Percentiles rank a stretch among this genome's conserved stretches.
Conservation (phyloP, 2,329 filamentous ascomycete species). For the Ceratocystis diversiconidia region DNA sequence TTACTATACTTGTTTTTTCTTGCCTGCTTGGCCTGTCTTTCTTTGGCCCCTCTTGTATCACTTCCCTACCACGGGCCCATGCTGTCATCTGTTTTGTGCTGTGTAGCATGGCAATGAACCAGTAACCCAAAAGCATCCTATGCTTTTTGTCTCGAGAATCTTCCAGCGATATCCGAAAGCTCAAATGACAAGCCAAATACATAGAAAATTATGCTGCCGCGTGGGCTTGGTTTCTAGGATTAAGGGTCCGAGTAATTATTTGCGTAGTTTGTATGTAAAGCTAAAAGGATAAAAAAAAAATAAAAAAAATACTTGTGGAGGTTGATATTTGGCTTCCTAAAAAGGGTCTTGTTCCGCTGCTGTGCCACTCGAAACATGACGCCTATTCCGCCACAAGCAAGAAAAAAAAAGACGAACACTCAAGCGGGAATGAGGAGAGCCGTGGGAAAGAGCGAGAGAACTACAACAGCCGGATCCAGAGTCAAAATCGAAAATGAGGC, state of each 20-base stretch:
- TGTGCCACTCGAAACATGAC: conserved; percentile 4
- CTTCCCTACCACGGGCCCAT: neutral
- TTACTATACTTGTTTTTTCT: neutral
- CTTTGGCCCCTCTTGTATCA: neutral
- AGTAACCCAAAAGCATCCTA: neutral
- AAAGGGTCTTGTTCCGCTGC: conserved; percentile 3
- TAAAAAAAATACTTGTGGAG: neutral
- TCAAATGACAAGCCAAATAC: neutral
- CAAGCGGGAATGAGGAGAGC: neutral
- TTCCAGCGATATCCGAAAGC: neutral
- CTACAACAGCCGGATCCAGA: neutral
- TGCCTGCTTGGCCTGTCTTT: neutral
- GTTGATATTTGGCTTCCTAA: neutral
- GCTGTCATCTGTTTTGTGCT: neutral
- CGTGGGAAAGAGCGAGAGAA: neutral
- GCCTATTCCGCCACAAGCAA: neutral
- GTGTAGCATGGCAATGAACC: neutral
- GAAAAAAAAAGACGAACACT: neutral
- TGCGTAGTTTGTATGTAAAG: too few species aligned
- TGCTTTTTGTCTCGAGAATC: neutral
- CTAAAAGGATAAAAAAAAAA: too few species aligned
- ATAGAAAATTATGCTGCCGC: neutral
- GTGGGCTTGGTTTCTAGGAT: neutral
- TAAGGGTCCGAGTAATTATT: too few species aligned
- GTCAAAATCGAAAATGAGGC: neutral